Percentiles rank a stretch among this genome's conserved stretches.
Evolutionary conservation across 257 asterid genomes (phyloP).

Genomic region (Capsicum baccatum): DNA sequence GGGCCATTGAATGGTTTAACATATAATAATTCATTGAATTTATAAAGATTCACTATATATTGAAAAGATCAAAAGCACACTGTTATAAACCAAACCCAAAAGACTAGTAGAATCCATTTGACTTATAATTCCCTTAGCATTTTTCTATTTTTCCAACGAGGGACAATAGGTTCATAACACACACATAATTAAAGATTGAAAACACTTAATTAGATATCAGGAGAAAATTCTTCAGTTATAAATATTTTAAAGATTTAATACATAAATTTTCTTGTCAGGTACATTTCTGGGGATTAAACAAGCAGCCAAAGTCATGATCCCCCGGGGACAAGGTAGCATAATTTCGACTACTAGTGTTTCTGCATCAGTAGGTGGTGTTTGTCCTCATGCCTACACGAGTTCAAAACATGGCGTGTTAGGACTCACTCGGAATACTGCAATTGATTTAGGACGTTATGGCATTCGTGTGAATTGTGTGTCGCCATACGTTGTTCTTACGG

Average conservation of each 20-base stretch:
- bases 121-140: no score
- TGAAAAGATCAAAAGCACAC: not conserved
- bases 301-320: constrained; percentile 54
- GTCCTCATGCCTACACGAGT: constrained; percentile 37
- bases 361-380: constrained; percentile 32
- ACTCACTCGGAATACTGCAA: constrained; percentile 32
- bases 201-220: not conserved
- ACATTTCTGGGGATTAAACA: constrained; percentile 46
- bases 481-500: constrained; percentile 38
- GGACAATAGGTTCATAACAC: no score
- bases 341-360: constrained; percentile 38
- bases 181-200: not conserved
- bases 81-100: not conserved
- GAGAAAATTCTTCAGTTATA: not conserved
- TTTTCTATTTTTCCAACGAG: no score
- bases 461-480: constrained; percentile 51
- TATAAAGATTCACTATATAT: no score
- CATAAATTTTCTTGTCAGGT: no score
- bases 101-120: no score
- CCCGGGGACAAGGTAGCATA: constrained; percentile 39
- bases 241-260: no score
- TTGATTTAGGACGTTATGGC: constrained; percentile 46
- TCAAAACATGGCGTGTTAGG: constrained; percentile 49
- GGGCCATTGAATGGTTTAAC: not conserved
- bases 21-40: no score